These are phyloP conservation scores for Peniophora sp. DNA, from an alignment of 1,284 basidiomycete species.

Conservation along the genomic window DNA sequence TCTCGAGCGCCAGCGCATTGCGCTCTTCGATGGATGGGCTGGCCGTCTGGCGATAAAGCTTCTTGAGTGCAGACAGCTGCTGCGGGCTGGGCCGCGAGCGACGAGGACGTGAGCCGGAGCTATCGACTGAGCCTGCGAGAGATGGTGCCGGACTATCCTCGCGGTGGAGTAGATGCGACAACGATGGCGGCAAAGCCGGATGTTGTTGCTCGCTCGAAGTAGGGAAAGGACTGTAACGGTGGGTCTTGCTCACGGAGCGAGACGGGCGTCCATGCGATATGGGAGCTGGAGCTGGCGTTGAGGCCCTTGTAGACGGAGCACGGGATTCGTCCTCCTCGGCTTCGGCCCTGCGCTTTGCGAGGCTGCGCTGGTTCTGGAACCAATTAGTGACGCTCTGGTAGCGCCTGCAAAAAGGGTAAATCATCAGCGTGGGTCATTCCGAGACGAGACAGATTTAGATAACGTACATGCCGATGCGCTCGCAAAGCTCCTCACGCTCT, in stretches of 20 bases:
- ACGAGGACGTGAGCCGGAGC: conserved; percentile 25
- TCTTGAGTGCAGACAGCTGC: conserved; percentile 67
- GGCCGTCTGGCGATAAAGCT: conserved; percentile 55
- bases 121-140: conserved; percentile 18
- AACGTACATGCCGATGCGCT: conserved; percentile 66
- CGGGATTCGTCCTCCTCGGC: conserved; percentile 23
- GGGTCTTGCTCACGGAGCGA: conserved; percentile 9
- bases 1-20: conserved; percentile 57
- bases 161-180: conserved; percentile 7
- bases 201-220: conserved; percentile 16
- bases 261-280: conserved; percentile 7
- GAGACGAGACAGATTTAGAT: conserved; percentile 8
- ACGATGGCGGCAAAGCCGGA: conserved; percentile 14
- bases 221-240: conserved; percentile 20
- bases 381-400: conserved; percentile 73
- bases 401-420: conserved; percentile 39
- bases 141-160: conserved; percentile 18
- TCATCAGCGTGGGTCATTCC: conserved; percentile 8
- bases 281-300: background rate
- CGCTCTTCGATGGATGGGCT: conserved; percentile 77
- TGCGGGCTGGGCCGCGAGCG: conserved; percentile 71
- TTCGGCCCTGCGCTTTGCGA: conserved; percentile 60
- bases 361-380: conserved; percentile 77
- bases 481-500: conserved; percentile 53
- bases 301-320: conserved; percentile 9